Evolutionary conservation across 768 basidiomycete species (phyloP), one percentile per base, ranked within the genome.

Genomic region (Galerina marginata): DNA sequence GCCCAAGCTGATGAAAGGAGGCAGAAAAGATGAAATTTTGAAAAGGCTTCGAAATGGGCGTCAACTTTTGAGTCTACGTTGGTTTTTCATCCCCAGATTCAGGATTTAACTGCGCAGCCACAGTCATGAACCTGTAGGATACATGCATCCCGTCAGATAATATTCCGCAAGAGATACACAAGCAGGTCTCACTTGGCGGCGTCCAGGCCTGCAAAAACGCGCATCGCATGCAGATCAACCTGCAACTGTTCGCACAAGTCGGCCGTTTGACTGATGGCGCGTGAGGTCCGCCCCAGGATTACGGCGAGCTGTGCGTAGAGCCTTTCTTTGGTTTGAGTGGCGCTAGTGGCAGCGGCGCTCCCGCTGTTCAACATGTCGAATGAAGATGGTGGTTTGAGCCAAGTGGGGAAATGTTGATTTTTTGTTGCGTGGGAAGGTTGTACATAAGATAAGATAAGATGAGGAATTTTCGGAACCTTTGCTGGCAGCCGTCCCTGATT

Each of bases 181-280:
- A 37, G n/a, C n/a, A n/a, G n/a, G 33, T 77, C 88, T 68, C 71
- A 93, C 92, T 93, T 93, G 56, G 92, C 89, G 16, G 89, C 91
- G 71, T 92, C 90, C 50, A 88, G 79, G 0, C 89, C 90, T 11
- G 92, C 89, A 62, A 95, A 86, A 36, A 85, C 86, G 56, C 85
- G 77, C 92, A 94, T 93, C 15, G 90, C 86, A 58, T 89, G 83
- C 54, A 95, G 74, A 75, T 92, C 91, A 46, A 84, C 80, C 62
- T 91, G 86, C 65, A 95, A 80, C 56, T 86, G 84, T 69, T 89
- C 91, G 73, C 91, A 89, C 25, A 93, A 80, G 65, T 88, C 87
- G 39, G 91, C 89, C 1, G 92, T 92, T 65, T 86, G 88, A 23
- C 81, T 79, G 49, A 94, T 81, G 0, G 88, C 86, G 20, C 84